Evolutionary conservation across 176 grass and related monocot species (phyloP).

Genomic region (Alopecurus myosuroides): DNA sequence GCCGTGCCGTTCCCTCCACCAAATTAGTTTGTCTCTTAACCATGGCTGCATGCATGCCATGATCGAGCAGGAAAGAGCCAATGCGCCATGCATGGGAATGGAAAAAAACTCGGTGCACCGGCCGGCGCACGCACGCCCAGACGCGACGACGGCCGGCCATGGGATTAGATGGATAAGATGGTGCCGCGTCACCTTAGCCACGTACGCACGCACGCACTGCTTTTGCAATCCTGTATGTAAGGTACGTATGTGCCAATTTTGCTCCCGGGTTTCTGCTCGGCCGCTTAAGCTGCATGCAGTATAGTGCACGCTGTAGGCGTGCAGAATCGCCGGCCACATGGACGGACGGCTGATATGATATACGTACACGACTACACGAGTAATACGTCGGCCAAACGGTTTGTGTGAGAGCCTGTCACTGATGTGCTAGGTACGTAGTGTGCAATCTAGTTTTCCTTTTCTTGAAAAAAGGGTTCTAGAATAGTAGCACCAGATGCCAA

Average conservation of each 20-base stretch:
- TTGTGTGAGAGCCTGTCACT: too few species aligned
- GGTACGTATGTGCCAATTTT: background rate
- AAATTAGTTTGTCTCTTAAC: background rate
- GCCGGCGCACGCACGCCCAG: background rate
- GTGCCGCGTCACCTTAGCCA: background rate
- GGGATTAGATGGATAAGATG: background rate
- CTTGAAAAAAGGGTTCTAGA: too few species aligned
- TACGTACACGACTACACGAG: too few species aligned
- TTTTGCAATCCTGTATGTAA: background rate
- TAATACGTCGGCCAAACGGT: background rate
- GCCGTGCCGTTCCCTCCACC: background rate
- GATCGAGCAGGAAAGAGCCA: background rate
- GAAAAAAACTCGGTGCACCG: background rate
- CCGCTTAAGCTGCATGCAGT: background rate
- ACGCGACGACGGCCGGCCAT: background rate
- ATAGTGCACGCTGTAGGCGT: background rate
- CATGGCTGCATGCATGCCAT: background rate
- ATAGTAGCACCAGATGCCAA: background rate
- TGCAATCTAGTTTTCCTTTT: background rate
- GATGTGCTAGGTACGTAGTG: background rate
- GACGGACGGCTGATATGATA: background rate
- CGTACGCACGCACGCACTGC: too few species aligned
- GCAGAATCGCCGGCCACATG: background rate
- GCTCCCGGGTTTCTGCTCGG: background rate
- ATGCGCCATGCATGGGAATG: background rate